A percentile compares a stretch with the other conserved stretches of the same genome.
Evolutionary conservation across 148 eudicot species (phyloP).

Genomic region (Cornus controversa): DNA sequence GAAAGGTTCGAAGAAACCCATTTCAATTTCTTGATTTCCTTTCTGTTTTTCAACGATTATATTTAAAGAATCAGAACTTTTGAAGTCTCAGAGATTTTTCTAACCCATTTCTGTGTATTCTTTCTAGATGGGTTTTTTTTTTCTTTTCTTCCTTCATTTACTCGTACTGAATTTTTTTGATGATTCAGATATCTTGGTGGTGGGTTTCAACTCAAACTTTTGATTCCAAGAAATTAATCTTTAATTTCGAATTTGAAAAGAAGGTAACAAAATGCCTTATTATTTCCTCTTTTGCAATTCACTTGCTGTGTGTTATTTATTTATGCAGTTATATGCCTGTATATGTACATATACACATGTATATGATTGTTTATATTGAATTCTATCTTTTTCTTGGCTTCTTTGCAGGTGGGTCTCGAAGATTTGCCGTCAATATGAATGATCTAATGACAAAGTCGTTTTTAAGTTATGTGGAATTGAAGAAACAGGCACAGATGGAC

Average conservation of each 20-base stretch:
- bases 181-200: slow-evolving; percentile 5
- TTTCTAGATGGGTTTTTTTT: no score
- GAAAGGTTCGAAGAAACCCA: neutral
- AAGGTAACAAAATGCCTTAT: neutral
- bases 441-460: slow-evolving; percentile 91
- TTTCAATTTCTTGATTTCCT: neutral
- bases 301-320: no score
- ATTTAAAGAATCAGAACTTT: neutral
- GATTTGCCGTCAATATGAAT: slow-evolving; percentile 49
- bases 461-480: slow-evolving; percentile 75
- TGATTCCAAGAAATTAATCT: neutral
- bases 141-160: neutral
- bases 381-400: neutral
- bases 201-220: neutral
- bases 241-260: neutral
- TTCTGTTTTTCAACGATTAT: neutral
- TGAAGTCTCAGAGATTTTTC: neutral
- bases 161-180: neutral
- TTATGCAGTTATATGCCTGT: neutral
- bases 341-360: no score
- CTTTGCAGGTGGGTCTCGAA: slow-evolving; percentile 29
- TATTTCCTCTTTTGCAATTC: neutral
- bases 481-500: slow-evolving; percentile 66
- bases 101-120: no score
- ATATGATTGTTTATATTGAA: neutral